phyloP scores from a whole-genome alignment of 768 basidiomycete genomes.

The Suillus decipiens region DNA sequence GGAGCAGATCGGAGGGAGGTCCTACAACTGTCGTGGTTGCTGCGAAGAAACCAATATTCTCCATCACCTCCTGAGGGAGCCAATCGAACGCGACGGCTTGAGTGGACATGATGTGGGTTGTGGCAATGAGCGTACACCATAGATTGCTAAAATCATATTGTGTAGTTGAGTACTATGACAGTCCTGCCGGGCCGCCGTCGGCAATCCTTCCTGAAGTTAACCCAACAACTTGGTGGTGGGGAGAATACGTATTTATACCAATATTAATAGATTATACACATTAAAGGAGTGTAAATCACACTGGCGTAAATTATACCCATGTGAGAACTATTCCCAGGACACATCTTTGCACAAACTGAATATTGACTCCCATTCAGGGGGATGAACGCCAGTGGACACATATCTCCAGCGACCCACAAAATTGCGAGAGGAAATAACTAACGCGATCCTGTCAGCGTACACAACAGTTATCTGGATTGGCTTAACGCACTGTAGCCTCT shows the following conservation, averaged over 20 bases:
- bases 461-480: background rate
- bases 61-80: constrained; percentile 77
- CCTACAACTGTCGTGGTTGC: constrained; percentile 55
- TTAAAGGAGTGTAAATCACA: background rate
- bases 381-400: constrained; percentile 32
- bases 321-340: constrained; percentile 8
- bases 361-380: constrained; percentile 50
- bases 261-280: background rate
- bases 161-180: too few relatives aligned
- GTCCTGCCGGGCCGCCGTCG: background rate
- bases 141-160: background rate
- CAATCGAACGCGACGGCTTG: constrained; percentile 19
- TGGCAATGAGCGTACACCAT: background rate
- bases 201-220: background rate
- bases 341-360: constrained; percentile 50
- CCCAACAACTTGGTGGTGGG: background rate
- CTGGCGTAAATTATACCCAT: background rate
- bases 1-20: constrained; percentile 59
- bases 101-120: background rate
- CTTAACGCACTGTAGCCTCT: constrained; percentile 48
- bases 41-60: constrained; percentile 72
- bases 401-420: constrained; percentile 51
- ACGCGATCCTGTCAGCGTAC: constrained; percentile 14
- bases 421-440: constrained; percentile 53
- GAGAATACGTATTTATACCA: background rate